Evolutionary conservation across 225 moss, liverwort and hornwort genomes (phyloP).

Genomic region (Physcomitrellopsis africana): DNA sequence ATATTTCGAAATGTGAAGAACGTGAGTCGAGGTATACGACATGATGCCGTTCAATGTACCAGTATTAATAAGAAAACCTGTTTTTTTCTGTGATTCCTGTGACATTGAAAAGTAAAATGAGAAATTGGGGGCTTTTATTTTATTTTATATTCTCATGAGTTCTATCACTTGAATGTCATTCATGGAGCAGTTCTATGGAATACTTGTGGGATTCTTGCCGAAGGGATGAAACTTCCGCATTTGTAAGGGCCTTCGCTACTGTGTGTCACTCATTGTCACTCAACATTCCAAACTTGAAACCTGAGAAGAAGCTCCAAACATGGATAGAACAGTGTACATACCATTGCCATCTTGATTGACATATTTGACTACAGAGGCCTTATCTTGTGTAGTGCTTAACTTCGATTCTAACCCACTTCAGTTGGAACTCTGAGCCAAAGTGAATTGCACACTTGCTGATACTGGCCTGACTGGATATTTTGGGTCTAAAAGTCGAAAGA

Average conservation of each 20-base stretch:
- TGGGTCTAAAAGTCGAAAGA: constrained; percentile 22
- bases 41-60: not conserved
- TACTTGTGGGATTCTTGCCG: not conserved
- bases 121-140: not conserved
- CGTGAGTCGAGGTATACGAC: not conserved
- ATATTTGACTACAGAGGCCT: not conserved
- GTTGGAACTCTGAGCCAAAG: constrained; percentile 1
- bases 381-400: not conserved
- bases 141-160: not conserved
- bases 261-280: not conserved
- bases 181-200: not conserved
- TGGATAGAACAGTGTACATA: not conserved
- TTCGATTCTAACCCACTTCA: not conserved
- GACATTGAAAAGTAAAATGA: not conserved
- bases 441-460: not conserved
- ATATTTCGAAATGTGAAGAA: not conserved
- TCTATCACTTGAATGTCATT: not conserved
- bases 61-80: not conserved
- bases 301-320: not conserved
- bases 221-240: not conserved
- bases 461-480: constrained; percentile 17
- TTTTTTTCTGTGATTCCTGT: not conserved
- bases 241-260: not conserved
- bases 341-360: not conserved
- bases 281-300: not conserved